A percentile compares a stretch with the other conserved stretches of the same genome.
These are phyloP conservation scores for Eucalyptus polybractea DNA, from an alignment of 345 rosid species.

Conservation along the genomic window DNA sequence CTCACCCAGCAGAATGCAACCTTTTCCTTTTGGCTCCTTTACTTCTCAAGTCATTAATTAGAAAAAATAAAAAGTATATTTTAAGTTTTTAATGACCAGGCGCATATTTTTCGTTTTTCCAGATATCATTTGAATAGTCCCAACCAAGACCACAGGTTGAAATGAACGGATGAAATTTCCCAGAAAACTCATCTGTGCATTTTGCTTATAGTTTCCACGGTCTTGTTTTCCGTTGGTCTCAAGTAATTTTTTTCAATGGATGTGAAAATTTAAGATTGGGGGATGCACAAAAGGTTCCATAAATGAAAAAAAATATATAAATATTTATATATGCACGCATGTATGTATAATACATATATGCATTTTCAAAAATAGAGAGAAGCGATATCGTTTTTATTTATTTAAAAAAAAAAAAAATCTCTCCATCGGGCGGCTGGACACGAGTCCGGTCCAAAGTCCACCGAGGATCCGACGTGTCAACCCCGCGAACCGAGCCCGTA, in stretches of 20 bases:
- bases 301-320: background rate
- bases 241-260: background rate
- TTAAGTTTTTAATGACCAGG: background rate
- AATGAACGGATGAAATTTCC: background rate
- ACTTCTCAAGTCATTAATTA: background rate
- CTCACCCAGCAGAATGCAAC: background rate
- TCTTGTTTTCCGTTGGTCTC: background rate
- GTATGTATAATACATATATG: background rate
- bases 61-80: rapidly evolving
- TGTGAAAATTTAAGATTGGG: background rate
- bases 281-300: background rate
- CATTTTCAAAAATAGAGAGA: background rate
- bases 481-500: background rate
- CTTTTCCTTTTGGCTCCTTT: background rate
- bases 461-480: background rate
- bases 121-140: background rate
- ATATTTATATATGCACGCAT: too few species aligned
- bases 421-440: background rate
- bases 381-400: background rate
- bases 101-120: background rate
- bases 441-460: background rate
- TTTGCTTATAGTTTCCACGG: background rate
- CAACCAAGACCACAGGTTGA: background rate
- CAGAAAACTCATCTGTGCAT: background rate
- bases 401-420: background rate